Percentiles rank a stretch among this genome's conserved stretches.
phyloP scores from a whole-genome alignment of 495 filamentous ascomycete genomes.

The Podospora pseudopauciseta region DNA sequence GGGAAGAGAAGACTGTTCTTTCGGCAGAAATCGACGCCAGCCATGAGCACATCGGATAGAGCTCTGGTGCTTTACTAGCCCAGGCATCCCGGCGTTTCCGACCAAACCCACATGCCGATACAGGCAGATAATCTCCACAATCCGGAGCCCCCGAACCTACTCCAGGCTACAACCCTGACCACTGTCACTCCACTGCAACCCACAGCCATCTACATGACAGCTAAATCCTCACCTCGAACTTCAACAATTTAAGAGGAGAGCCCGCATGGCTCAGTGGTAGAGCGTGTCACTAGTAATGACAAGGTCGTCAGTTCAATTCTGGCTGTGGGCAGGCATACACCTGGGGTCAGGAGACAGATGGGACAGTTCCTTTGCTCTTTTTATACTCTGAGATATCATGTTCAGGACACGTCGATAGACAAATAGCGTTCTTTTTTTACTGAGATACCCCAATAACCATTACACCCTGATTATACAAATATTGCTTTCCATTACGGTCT shows the following conservation, averaged over 20 bases:
- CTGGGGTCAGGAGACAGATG: neutral
- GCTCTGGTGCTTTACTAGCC: neutral
- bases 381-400: neutral
- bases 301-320: conserved; percentile 19
- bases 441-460: neutral
- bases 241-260: conserved; percentile 5
- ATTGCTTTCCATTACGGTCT: neutral
- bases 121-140: neutral
- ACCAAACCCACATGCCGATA: neutral
- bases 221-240: conserved; percentile 2
- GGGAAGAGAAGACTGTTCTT: too few species aligned
- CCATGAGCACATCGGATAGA: neutral
- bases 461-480: neutral
- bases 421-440: neutral
- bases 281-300: conserved; percentile 16
- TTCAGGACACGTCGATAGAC: neutral
- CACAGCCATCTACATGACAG: neutral
- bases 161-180: conserved; percentile 7
- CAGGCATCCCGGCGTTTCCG: neutral
- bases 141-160: neutral
- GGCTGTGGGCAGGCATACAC: neutral
- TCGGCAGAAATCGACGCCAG: neutral
- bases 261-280: conserved; percentile 21
- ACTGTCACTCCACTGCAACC: conserved; percentile 1
- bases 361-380: neutral